These are phyloP conservation scores for Ascochyta clinopodiicola DNA, from an alignment of 2,329 filamentous ascomycete species.

Conservation along the genomic window DNA sequence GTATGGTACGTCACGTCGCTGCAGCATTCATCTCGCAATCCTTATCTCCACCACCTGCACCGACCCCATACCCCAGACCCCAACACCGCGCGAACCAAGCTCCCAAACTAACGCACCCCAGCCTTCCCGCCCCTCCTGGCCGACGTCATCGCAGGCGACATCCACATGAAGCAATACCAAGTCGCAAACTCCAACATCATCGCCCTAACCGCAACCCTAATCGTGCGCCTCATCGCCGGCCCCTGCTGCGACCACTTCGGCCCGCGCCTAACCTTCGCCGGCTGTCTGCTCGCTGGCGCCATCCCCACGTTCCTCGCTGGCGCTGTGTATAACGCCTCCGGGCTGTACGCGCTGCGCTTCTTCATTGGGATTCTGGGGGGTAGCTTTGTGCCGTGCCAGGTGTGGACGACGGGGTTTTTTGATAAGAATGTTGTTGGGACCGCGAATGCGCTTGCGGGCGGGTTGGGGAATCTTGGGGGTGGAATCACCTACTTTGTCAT, in stretches of 20 bases:
- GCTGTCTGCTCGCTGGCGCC: constrained; percentile 74
- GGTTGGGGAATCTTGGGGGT: constrained; percentile 37
- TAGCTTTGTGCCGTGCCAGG: constrained; percentile 82
- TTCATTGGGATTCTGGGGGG: constrained; percentile 81
- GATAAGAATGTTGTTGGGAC: constrained; percentile 95
- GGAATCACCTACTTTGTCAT: constrained; percentile 70
- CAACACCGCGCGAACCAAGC: no score
- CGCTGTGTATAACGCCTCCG: constrained; percentile 68
- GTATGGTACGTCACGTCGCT: constrained; percentile 42
- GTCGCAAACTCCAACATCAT: constrained; percentile 89
- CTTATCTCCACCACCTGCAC: constrained; percentile 15
- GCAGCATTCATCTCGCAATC: background rate
- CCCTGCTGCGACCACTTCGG: constrained; percentile 83
- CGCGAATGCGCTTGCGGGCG: constrained; percentile 81
- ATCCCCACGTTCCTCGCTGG: constrained; percentile 85
- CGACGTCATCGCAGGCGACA: constrained; percentile 74
- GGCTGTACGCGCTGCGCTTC: constrained; percentile 75
- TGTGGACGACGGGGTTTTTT: constrained; percentile 90
- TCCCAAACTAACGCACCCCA: constrained; percentile 11
- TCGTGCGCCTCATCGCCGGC: constrained; percentile 75
- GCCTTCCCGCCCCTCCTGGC: constrained; percentile 42
- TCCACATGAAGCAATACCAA: constrained; percentile 71
- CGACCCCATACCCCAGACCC: background rate
- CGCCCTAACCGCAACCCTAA: constrained; percentile 60
- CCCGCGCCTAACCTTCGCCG: constrained; percentile 77